These are phyloP conservation scores for Byssoonygena ceratinophila DNA, from an alignment of 2,329 filamentous ascomycete genomes.

Conservation along the genomic window DNA sequence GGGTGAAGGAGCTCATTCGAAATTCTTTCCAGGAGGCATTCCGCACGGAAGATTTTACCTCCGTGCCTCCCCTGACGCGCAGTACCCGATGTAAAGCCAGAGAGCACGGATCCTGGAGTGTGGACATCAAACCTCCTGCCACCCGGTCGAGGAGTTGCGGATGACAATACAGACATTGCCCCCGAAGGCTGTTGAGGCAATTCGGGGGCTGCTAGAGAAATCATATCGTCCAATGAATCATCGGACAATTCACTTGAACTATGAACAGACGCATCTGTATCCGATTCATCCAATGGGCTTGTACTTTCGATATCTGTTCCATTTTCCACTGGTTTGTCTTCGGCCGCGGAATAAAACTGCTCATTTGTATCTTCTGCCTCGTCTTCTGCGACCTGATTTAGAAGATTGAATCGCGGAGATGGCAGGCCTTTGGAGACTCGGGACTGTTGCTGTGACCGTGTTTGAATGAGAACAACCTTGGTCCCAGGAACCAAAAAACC, in stretches of 20 bases:
- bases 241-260: conserved; percentile 71
- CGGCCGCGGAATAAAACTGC: conserved; percentile 83
- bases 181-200: conserved; percentile 68
- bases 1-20: conserved; percentile 73
- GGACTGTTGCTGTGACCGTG: conserved; percentile 30
- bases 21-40: conserved; percentile 62
- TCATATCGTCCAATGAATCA: conserved; percentile 87
- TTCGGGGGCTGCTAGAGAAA: conserved; percentile 71
- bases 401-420: conserved; percentile 41
- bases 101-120: conserved; percentile 82
- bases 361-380: conserved; percentile 77
- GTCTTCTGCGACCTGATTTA: conserved; percentile 50
- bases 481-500: conserved; percentile 67
- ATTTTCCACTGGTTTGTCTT: conserved; percentile 50
- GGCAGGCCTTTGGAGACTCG: conserved; percentile 27
- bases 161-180: conserved; percentile 65
- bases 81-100: conserved; percentile 75
- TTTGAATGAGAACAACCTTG: conserved; percentile 64
- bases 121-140: conserved; percentile 60
- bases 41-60: conserved; percentile 73
- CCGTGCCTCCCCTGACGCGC: conserved; percentile 60
- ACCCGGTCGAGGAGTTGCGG: conserved; percentile 67
- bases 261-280: conserved; percentile 42
- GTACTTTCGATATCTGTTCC: conserved; percentile 44
- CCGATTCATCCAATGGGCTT: conserved; percentile 50